Conservation (phyloP, 2,329 filamentous ascomycete species). For the Polytolypa hystricis region DNA sequence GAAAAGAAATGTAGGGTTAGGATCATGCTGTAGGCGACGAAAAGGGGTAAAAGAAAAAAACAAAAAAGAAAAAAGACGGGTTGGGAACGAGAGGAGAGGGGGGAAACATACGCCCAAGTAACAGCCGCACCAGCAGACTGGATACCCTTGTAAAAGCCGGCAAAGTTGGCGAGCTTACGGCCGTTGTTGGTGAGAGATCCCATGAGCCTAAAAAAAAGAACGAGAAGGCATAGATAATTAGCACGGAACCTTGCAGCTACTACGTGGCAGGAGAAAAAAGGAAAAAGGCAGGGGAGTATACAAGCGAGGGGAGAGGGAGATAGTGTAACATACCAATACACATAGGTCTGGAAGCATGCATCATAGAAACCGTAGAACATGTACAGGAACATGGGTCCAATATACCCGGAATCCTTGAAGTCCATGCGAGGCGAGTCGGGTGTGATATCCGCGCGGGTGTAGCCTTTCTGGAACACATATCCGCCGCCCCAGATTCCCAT, state of each 20-base stretch:
- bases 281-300: neutral
- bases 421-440: constrained; percentile 18
- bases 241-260: too few species aligned
- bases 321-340: constrained; percentile 63
- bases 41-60: neutral
- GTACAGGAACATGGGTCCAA: constrained; percentile 76
- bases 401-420: constrained; percentile 46
- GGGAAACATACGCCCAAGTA: constrained; percentile 31
- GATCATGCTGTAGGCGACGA: neutral
- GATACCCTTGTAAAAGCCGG: constrained; percentile 82
- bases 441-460: constrained; percentile 36
- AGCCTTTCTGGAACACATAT: constrained; percentile 60
- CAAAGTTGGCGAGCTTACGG: constrained; percentile 82
- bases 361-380: constrained; percentile 88
- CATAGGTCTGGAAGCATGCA: constrained; percentile 76
- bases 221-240: neutral
- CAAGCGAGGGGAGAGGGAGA: neutral
- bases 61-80: neutral
- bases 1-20: neutral
- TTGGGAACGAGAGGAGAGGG: constrained; percentile 1
- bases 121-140: constrained; percentile 74
- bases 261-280: neutral
- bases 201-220: constrained; percentile 59
- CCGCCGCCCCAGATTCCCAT: constrained; percentile 76
- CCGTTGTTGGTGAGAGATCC: constrained; percentile 85